A percentile compares a stretch with the other conserved stretches of the same genome.
These are phyloP conservation scores for Sinapis alba DNA, from an alignment of 441 rosid species.

Conservation along the genomic window DNA sequence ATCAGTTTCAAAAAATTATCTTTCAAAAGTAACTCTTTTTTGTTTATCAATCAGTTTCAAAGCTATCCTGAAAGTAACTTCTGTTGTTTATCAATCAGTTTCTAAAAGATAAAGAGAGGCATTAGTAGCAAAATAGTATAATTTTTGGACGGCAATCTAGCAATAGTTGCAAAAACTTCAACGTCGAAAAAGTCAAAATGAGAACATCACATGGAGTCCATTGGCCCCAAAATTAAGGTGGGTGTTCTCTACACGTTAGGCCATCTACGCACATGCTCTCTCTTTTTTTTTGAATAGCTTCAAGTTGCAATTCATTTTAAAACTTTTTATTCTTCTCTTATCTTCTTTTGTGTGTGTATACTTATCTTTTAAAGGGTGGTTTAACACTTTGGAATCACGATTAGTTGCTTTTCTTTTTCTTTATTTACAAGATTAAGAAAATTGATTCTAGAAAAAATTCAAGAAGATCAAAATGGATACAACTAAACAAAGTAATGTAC, in stretches of 20 bases:
- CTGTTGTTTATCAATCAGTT: neutral
- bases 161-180: slow-evolving; percentile 12
- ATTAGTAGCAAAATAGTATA: slow-evolving; percentile 11
- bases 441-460: neutral
- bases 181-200: slow-evolving; percentile 27
- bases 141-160: slow-evolving; percentile 9
- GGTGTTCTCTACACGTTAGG: slow-evolving; percentile 39
- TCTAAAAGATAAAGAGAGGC: neutral
- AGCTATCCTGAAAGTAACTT: neutral
- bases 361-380: neutral
- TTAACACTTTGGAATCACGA: slow-evolving; percentile 6
- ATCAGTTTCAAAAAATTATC: neutral
- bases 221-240: slow-evolving; percentile 38
- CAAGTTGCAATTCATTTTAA: slow-evolving; percentile 13
- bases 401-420: neutral
- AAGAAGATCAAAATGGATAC: slow-evolving; percentile 9
- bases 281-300: neutral
- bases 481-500: slow-evolving; percentile 16
- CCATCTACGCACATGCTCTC: slow-evolving; percentile 35
- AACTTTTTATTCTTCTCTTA: slow-evolving; percentile 8
- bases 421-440: neutral
- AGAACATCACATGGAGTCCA: slow-evolving; percentile 35
- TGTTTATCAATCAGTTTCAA: neutral
- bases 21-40: neutral
- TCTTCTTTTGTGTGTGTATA: neutral